These are phyloP conservation scores for Erucastrum elatum DNA, from an alignment of 345 rosid genomes.

Conservation along the genomic window DNA sequence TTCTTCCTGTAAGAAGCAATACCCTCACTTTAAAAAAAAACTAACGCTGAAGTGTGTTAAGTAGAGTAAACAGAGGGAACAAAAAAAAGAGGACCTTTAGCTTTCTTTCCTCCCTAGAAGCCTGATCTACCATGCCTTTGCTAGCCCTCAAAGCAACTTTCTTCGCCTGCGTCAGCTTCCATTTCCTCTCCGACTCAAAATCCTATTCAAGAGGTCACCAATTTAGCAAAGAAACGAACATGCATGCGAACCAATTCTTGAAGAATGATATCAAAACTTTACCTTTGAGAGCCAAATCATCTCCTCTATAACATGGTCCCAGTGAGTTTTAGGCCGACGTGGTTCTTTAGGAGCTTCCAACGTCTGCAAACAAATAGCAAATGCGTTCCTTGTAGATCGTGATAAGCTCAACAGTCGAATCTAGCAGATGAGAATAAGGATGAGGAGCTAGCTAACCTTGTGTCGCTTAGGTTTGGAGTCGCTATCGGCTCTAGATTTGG, in stretches of 20 bases:
- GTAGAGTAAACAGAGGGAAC: constrained; percentile 1
- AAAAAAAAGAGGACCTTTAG: constrained; percentile 60
- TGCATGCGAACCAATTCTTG: constrained; percentile 13
- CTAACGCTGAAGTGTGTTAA: neutral
- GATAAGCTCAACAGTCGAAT: constrained; percentile 5
- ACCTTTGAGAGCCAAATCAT: constrained; percentile 99
- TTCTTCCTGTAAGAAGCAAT: constrained; percentile 68
- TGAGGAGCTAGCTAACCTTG: constrained; percentile 50
- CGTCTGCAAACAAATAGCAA: constrained; percentile 39
- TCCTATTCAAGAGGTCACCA: constrained; percentile 54
- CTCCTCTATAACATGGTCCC: constrained; percentile 99
- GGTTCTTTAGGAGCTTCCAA: constrained; percentile 96
- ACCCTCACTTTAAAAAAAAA: neutral
- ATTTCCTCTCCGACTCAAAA: constrained; percentile 97
- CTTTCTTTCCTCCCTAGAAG: constrained; percentile 92
- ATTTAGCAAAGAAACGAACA: constrained; percentile 37
- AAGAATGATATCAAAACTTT: neutral
- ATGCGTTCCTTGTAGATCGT: neutral
- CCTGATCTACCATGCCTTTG: constrained; percentile 94
- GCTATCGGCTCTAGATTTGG: constrained; percentile 60
- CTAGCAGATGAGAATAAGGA: too few species aligned
- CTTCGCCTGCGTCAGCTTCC: constrained; percentile 96
- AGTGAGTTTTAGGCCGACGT: constrained; percentile 88
- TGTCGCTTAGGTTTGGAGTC: constrained; percentile 89
- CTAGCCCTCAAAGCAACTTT: constrained; percentile 94